A percentile compares a stretch with the other conserved stretches of the same genome.
Conservation (phyloP, 2,329 filamentous ascomycete genomes). For the Hymenoscyphus occultus region DNA sequence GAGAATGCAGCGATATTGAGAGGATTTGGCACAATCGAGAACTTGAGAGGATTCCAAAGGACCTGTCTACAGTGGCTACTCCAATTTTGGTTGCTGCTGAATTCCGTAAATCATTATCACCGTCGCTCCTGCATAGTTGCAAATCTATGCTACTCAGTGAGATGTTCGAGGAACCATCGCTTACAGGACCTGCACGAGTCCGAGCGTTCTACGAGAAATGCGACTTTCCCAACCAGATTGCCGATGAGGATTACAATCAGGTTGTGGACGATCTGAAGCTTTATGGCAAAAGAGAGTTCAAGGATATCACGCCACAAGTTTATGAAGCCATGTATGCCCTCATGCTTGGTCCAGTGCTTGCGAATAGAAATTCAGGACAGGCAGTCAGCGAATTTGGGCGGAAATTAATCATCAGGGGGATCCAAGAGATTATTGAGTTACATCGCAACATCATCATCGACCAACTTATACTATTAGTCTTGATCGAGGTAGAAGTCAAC, state of each 20-base stretch:
- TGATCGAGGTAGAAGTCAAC: slow-evolving; percentile 82
- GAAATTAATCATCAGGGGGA: slow-evolving; percentile 69
- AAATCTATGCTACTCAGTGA: slow-evolving; percentile 67
- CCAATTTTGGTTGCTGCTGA: slow-evolving; percentile 67
- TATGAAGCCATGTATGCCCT: slow-evolving; percentile 53
- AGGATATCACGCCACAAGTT: slow-evolving; percentile 52
- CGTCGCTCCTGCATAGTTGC: slow-evolving; percentile 66
- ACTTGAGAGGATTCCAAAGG: slow-evolving; percentile 42
- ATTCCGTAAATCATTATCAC: slow-evolving; percentile 69
- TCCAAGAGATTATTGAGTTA: slow-evolving; percentile 73
- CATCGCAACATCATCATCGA: slow-evolving; percentile 76
- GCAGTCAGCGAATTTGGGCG: slow-evolving; percentile 73
- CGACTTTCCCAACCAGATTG: slow-evolving; percentile 74
- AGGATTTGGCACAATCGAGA: slow-evolving; percentile 67
- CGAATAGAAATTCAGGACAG: slow-evolving; percentile 23
- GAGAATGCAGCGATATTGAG: slow-evolving; percentile 77
- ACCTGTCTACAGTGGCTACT: slow-evolving; percentile 48
- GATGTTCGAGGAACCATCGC: slow-evolving; percentile 69
- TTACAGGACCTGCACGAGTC: slow-evolving; percentile 70
- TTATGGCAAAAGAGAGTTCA: slow-evolving; percentile 57
- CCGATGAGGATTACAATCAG: slow-evolving; percentile 73
- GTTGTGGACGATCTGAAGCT: slow-evolving; percentile 59
- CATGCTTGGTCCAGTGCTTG: slow-evolving; percentile 42
- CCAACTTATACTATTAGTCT: slow-evolving; percentile 76
- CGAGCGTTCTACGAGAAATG: slow-evolving; percentile 75